Conservation (phyloP, 306 rosid genomes). For the Argentina anserina region DNA sequence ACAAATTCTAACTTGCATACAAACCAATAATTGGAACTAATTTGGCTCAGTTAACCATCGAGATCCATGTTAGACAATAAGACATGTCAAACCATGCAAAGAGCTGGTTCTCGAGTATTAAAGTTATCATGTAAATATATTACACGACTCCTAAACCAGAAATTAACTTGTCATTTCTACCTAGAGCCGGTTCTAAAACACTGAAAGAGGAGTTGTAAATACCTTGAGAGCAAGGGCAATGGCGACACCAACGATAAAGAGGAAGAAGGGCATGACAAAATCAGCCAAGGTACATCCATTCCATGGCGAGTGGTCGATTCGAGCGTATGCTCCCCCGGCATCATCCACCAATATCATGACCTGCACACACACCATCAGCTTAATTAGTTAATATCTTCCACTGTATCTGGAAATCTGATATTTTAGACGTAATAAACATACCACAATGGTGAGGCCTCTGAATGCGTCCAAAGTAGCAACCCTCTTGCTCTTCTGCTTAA, state of each 20-base stretch:
- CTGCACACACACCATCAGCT: conserved; percentile 24
- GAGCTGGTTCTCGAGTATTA: neutral
- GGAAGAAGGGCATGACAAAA: conserved; percentile 93
- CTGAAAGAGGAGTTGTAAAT: neutral
- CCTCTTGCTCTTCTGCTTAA: conserved; percentile 59
- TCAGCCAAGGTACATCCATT: conserved; percentile 92
- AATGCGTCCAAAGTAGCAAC: conserved; percentile 83
- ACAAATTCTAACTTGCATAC: neutral
- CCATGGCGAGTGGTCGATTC: conserved; percentile 92
- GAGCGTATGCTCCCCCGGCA: conserved; percentile 72
- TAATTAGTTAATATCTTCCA: neutral
- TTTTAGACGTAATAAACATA: conserved; percentile 3
- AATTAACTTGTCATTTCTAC: no score
- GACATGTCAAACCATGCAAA: neutral
- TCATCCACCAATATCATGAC: conserved; percentile 84
- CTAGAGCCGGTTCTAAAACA: neutral
- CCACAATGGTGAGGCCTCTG: conserved; percentile 94
- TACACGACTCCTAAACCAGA: no score
- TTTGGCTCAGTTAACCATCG: neutral
- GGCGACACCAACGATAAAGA: conserved; percentile 88
- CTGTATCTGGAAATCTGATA: neutral
- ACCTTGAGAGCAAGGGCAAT: conserved; percentile 91
- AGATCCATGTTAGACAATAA: neutral
- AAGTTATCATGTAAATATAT: neutral
- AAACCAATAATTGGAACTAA: neutral